Conservation (phyloP, 2,329 filamentous ascomycete species). For the Fusarium tupiense region DNA sequence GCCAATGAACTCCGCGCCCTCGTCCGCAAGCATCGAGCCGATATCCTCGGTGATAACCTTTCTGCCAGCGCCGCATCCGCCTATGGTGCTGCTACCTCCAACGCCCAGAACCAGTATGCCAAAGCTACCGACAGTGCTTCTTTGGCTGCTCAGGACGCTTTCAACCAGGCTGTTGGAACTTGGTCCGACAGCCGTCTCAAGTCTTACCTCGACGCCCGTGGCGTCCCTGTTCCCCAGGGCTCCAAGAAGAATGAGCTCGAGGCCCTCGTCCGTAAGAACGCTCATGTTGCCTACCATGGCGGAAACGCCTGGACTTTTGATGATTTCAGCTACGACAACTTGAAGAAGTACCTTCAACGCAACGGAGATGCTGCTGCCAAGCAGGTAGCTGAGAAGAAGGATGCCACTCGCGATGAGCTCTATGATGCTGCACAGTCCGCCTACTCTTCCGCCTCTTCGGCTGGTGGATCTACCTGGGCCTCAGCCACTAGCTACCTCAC, state of each 20-base stretch:
- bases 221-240: conserved; percentile 77
- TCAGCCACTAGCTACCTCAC: conserved; percentile 77
- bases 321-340: conserved; percentile 76
- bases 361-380: conserved; percentile 65
- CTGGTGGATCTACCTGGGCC: conserved; percentile 67
- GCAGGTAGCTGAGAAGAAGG: conserved; percentile 69
- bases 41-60: conserved; percentile 73
- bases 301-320: conserved; percentile 84
- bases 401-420: conserved; percentile 77
- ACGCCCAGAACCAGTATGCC: conserved; percentile 79
- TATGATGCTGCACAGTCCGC: conserved; percentile 70
- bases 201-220: conserved; percentile 79
- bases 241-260: conserved; percentile 78
- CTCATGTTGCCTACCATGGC: conserved; percentile 73
- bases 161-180: conserved; percentile 66
- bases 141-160: conserved; percentile 71
- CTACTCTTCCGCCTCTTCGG: conserved; percentile 67
- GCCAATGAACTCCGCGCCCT: conserved; percentile 89
- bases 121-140: conserved; percentile 77
- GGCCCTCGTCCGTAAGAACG: conserved; percentile 77
- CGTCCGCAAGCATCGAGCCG: conserved; percentile 85
- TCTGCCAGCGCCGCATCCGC: conserved; percentile 66
- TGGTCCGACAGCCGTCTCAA: conserved; percentile 85
- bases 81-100: conserved; percentile 77
- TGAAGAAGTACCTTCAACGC: conserved; percentile 66